Percentiles rank a stretch among this genome's conserved stretches.
Evolutionary conservation across 2,329 filamentous ascomycete species (phyloP).

Genomic region (Blastomyces parvus): DNA sequence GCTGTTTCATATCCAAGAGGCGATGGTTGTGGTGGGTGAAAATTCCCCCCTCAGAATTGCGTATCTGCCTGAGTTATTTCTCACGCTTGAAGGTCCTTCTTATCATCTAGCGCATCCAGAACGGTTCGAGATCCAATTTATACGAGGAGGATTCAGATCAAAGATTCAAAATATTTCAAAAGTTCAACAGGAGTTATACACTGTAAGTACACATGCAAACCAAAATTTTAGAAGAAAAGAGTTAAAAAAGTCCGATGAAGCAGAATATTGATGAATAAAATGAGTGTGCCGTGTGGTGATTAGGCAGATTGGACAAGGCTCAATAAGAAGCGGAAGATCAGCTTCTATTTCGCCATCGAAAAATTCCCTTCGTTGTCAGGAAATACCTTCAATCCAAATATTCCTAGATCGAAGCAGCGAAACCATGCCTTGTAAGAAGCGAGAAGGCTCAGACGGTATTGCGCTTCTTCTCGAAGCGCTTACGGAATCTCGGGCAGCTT

Average conservation of each 20-base stretch:
- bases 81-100: too few relatives aligned
- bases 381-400: not conserved
- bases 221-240: not conserved
- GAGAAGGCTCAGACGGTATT: not conserved
- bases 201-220: not conserved
- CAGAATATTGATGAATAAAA: not conserved
- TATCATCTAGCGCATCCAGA: too few relatives aligned
- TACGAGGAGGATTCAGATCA: too few relatives aligned
- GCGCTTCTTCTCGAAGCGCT: not conserved
- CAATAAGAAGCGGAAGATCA: not conserved
- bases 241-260: not conserved
- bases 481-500: not conserved
- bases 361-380: not conserved
- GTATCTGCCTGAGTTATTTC: too few relatives aligned
- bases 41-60: not conserved
- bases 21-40: not conserved
- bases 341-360: not conserved
- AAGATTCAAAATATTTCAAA: too few relatives aligned
- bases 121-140: too few relatives aligned
- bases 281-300: not conserved
- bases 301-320: not conserved
- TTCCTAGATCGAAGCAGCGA: not conserved
- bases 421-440: not conserved
- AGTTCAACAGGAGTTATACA: too few relatives aligned
- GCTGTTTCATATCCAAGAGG: not conserved